Percentiles rank a stretch among this genome's conserved stretches.
These are phyloP conservation scores for Glaciozyma martinii DNA, from an alignment of 768 basidiomycete genomes.

Conservation along the genomic window DNA sequence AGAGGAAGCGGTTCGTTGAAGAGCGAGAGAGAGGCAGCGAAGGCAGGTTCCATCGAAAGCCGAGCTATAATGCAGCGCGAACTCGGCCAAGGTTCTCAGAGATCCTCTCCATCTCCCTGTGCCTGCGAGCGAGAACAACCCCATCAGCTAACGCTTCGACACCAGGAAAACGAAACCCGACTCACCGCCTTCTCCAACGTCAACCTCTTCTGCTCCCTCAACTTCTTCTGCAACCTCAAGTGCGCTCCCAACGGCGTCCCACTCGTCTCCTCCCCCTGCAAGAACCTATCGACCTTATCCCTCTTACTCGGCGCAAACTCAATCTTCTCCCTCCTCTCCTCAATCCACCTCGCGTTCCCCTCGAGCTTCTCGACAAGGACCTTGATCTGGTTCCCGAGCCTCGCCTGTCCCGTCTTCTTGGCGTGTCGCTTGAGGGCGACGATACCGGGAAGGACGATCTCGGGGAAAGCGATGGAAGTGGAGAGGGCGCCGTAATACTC, in stretches of 20 bases:
- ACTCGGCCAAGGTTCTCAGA: too few relatives aligned
- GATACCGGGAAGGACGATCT: slow-evolving; percentile 70
- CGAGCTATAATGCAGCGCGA: too few relatives aligned
- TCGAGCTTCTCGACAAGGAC: slow-evolving; percentile 76
- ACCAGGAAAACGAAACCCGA: too few relatives aligned
- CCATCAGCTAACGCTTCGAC: too few relatives aligned
- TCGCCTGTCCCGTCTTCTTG: slow-evolving; percentile 49
- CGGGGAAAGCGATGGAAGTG: slow-evolving; percentile 86
- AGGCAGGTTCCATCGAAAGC: too few relatives aligned
- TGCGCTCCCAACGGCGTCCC: slow-evolving; percentile 59
- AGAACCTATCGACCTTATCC: slow-evolving; percentile 56
- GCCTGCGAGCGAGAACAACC: too few relatives aligned
- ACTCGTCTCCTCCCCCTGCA: slow-evolving; percentile 48
- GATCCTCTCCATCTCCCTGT: too few relatives aligned
- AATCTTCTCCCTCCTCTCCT: slow-evolving; percentile 59
- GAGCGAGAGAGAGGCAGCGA: too few relatives aligned
- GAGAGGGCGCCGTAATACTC: slow-evolving; percentile 73
- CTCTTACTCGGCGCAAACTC: slow-evolving; percentile 65
- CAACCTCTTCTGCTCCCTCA: slow-evolving; percentile 50
- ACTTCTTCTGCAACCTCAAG: slow-evolving; percentile 69
- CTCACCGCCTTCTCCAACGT: slow-evolving; percentile 38
- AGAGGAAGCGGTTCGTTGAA: too few relatives aligned
- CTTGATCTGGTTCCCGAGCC: slow-evolving; percentile 51
- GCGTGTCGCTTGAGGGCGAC: slow-evolving; percentile 62
- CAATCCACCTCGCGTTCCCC: slow-evolving; percentile 69